Conservation (phyloP, 345 rosid genomes). For the Heritiera fomes region DNA sequence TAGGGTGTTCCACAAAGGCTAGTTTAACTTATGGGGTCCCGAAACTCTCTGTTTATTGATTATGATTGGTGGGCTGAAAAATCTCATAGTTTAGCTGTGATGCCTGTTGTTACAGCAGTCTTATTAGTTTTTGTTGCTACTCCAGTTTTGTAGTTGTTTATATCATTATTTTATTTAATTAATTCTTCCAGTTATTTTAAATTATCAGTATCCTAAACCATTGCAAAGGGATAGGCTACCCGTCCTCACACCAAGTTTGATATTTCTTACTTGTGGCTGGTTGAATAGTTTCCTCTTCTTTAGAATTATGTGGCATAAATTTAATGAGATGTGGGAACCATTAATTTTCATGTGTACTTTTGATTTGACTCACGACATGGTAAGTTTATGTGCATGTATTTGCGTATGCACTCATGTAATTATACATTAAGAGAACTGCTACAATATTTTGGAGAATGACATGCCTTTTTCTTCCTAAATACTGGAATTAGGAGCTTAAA, state of each 20-base stretch:
- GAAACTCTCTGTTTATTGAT: not conserved
- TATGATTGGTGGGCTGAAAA: not conserved
- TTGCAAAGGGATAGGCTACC: not conserved
- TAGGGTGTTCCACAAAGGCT: not conserved
- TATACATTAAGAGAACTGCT: not conserved
- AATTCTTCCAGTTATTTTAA: not conserved
- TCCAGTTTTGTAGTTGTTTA: not conserved
- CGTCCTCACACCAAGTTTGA: not conserved
- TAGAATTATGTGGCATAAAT: not conserved
- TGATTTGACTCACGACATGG: not conserved
- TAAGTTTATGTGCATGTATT: not conserved
- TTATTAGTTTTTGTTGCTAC: not conserved
- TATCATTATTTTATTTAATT: not conserved
- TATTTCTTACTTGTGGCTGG: not conserved
- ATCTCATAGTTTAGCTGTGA: not conserved
- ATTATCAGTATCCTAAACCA: not conserved
- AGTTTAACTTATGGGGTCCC: not conserved
- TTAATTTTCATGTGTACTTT: not conserved
- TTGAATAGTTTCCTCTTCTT: not conserved
- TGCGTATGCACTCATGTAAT: not conserved
- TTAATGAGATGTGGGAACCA: constrained; percentile 8
- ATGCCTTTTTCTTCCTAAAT: not conserved
- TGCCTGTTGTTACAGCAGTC: not conserved
- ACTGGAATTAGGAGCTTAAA: not conserved
- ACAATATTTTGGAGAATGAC: not conserved